phyloP scores from a whole-genome alignment of 75 land plant species.

The Cupressus sempervirens region DNA sequence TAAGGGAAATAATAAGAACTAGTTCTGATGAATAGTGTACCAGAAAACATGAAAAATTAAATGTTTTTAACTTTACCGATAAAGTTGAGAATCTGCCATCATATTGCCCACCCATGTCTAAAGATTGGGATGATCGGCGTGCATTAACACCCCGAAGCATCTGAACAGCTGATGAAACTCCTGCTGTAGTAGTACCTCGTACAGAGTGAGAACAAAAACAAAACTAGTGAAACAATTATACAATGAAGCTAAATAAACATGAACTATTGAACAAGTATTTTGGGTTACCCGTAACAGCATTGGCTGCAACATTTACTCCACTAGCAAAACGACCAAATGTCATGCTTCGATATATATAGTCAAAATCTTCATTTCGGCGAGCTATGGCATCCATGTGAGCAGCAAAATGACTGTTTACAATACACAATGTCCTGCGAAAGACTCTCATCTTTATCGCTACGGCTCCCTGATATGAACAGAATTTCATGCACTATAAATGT shows the following conservation, averaged over 20 bases:
- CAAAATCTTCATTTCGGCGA: slow-evolving; percentile 89
- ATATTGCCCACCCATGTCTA: not conserved
- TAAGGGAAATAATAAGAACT: not conserved
- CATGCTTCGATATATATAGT: slow-evolving; percentile 75
- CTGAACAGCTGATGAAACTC: slow-evolving; percentile 57
- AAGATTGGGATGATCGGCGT: slow-evolving; percentile 10
- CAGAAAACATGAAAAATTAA: not conserved
- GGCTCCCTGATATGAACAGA: slow-evolving; percentile 57
- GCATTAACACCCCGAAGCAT: slow-evolving; percentile 51
- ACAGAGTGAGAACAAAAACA: slow-evolving; percentile 17
- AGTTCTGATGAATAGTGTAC: not conserved
- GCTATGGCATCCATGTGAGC: slow-evolving; percentile 93
- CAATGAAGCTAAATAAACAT: slow-evolving; percentile 11
- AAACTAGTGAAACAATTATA: slow-evolving; percentile 18
- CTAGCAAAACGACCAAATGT: slow-evolving; percentile 54
- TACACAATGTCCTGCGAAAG: slow-evolving; percentile 69
- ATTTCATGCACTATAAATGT: not conserved
- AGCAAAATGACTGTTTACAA: slow-evolving; percentile 93
- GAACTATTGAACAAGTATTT: slow-evolving; percentile 27
- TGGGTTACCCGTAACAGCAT: not conserved
- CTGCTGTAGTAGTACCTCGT: slow-evolving; percentile 48
- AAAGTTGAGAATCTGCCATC: not conserved
- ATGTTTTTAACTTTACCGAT: not conserved
- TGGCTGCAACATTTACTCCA: slow-evolving; percentile 29
- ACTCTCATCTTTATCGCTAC: slow-evolving; percentile 84